A percentile compares a stretch with the other conserved stretches of the same genome.
Evolutionary conservation across 2,329 filamentous ascomycete genomes (phyloP).

Genomic region (Xylaria sp.): DNA sequence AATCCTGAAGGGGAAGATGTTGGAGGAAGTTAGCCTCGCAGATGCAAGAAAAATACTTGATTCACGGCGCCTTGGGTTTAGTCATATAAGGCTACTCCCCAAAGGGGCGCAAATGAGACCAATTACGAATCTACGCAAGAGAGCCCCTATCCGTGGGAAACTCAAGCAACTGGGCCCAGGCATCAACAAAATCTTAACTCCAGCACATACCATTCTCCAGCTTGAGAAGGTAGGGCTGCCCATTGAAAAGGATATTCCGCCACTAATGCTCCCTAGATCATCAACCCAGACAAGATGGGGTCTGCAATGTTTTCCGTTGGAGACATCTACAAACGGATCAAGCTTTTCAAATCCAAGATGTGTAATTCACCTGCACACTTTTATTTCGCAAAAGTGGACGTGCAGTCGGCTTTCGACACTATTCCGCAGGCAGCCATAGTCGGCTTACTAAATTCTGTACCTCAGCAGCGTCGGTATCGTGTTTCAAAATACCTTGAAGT

Average conservation of each 20-base stretch:
- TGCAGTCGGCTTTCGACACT: conserved; percentile 91
- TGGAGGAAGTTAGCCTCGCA: conserved; percentile 72
- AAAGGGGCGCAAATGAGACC: conserved; percentile 78
- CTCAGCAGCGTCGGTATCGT: conserved; percentile 65
- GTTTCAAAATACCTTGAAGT: conserved; percentile 79
- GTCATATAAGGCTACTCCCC: conserved; percentile 80
- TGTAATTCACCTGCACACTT: conserved; percentile 51
- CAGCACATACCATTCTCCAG: conserved; percentile 77
- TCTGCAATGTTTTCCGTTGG: conserved; percentile 80
- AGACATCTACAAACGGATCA: conserved; percentile 78
- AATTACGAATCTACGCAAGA: conserved; percentile 83
- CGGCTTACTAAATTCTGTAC: conserved; percentile 65
- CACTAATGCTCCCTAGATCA: conserved; percentile 42
- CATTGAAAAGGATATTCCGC: neutral
- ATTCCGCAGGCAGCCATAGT: conserved; percentile 84
- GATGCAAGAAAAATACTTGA: conserved; percentile 64
- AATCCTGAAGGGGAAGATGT: conserved; percentile 71
- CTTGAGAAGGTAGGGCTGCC: conserved; percentile 69
- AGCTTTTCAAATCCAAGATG: conserved; percentile 66
- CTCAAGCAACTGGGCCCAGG: conserved; percentile 47
- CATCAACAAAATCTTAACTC: conserved; percentile 66
- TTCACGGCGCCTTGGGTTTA: conserved; percentile 72
- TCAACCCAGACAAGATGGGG: conserved; percentile 68
- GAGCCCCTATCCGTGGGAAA: conserved; percentile 54
- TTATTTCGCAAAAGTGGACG: conserved; percentile 92